phyloP scores from a whole-genome alignment of 2,329 filamentous ascomycete species.

The Coccinonectria pachysandricola region DNA sequence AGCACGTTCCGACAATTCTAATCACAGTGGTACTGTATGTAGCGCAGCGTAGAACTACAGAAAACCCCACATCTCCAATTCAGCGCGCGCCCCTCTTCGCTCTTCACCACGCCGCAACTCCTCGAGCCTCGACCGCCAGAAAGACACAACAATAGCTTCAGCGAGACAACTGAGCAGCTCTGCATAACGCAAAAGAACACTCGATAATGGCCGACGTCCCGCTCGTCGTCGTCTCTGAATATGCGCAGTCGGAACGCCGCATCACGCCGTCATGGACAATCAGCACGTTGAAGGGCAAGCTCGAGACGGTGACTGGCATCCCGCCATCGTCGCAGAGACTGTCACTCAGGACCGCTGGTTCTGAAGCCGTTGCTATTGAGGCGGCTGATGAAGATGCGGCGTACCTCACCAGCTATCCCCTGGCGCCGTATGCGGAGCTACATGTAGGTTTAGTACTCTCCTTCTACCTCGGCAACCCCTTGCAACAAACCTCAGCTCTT shows the following conservation, averaged over 20 bases:
- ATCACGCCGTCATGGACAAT: constrained; percentile 90
- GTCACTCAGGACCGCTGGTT: constrained; percentile 51
- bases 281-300: constrained; percentile 69
- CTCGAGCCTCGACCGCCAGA: too few species aligned
- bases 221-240: constrained; percentile 64
- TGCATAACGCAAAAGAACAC: too few species aligned
- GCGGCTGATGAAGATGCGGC: constrained; percentile 63
- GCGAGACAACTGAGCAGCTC: too few species aligned
- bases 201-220: constrained; percentile 71
- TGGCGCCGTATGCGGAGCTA: constrained; percentile 68
- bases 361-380: constrained; percentile 54
- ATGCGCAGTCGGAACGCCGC: constrained; percentile 75
- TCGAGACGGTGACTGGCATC: constrained; percentile 88
- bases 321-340: constrained; percentile 72
- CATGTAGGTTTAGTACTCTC: too few species aligned
- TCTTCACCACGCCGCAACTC: too few species aligned
- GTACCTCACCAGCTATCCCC: constrained; percentile 52
- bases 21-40: too few species aligned
- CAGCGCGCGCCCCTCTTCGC: too few species aligned
- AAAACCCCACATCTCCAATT: too few species aligned
- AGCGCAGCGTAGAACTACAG: too few species aligned
- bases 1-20: too few species aligned
- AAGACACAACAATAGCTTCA: constrained; percentile 4
- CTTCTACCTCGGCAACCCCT: too few species aligned
- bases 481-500: too few species aligned